These are phyloP conservation scores for Trebouxia sp. DNA, from an alignment of 139 green algal species.

Conservation along the genomic window DNA sequence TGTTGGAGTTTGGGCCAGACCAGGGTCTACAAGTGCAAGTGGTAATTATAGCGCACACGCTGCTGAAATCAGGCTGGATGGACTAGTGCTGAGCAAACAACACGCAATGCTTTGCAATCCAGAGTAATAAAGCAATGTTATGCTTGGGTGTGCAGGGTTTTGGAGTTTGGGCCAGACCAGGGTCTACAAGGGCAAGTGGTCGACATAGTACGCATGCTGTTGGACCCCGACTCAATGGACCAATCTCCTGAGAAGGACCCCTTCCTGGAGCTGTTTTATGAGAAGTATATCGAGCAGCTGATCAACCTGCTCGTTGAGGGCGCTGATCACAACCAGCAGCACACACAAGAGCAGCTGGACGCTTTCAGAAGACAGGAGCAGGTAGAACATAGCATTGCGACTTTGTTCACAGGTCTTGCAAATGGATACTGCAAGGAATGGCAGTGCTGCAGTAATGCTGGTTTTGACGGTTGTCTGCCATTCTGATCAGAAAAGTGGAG, in stretches of 20 bases:
- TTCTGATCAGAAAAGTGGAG: no score
- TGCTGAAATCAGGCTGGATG: background rate
- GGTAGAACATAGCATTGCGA: no score
- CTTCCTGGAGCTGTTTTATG: constrained; percentile 98
- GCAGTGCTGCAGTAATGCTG: no score
- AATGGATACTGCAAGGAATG: no score
- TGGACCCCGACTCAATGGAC: constrained; percentile 85
- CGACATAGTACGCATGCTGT: constrained; percentile 71
- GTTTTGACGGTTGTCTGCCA: no score
- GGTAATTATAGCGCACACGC: no score
- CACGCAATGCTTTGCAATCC: background rate
- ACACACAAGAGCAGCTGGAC: constrained; percentile 5
- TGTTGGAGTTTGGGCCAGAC: background rate
- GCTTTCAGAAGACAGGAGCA: constrained; percentile 7
- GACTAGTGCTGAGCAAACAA: background rate
- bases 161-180: constrained; percentile 49
- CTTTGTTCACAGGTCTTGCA: background rate
- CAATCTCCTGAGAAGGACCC: constrained; percentile 72
- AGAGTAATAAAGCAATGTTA: background rate
- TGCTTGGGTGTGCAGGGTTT: constrained; percentile 43
- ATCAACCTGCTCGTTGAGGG: constrained; percentile 45
- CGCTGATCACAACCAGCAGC: constrained; percentile 11
- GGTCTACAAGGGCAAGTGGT: constrained; percentile 86
- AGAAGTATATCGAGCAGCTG: constrained; percentile 72
- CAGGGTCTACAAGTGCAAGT: background rate